These are phyloP conservation scores for Favolaschia claudopus DNA, from an alignment of 768 basidiomycete genomes.

Conservation along the genomic window DNA sequence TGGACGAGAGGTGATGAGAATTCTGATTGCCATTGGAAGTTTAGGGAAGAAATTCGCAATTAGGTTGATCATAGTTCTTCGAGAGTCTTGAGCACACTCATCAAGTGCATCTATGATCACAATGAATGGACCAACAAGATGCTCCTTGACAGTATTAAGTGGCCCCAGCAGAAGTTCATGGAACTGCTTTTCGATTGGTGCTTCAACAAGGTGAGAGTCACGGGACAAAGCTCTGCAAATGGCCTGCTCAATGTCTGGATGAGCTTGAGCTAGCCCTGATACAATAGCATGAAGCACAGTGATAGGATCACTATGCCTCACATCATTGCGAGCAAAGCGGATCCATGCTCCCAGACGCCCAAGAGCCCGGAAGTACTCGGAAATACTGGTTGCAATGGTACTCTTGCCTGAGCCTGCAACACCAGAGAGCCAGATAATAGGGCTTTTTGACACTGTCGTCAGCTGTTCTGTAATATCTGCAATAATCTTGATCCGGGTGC, in stretches of 20 bases:
- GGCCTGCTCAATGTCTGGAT: background rate
- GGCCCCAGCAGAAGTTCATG: background rate
- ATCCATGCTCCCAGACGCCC: slow-evolving; percentile 28
- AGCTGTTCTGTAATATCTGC: slow-evolving; percentile 20
- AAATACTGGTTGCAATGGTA: slow-evolving; percentile 26
- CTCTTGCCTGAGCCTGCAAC: slow-evolving; percentile 31
- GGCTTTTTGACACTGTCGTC: background rate
- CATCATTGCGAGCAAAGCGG: slow-evolving; percentile 23
- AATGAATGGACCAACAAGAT: slow-evolving; percentile 14
- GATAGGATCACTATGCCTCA: slow-evolving; percentile 6
- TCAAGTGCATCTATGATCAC: slow-evolving; percentile 35
- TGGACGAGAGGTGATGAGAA: background rate
- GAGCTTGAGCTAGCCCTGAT: slow-evolving; percentile 2
- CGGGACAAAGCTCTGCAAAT: background rate
- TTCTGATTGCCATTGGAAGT: slow-evolving; percentile 23
- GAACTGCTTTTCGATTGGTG: background rate
- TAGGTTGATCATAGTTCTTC: slow-evolving; percentile 19
- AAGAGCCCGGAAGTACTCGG: slow-evolving; percentile 10
- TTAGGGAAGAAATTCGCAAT: slow-evolving; percentile 13
- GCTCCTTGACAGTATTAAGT: background rate
- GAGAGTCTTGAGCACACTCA: slow-evolving; percentile 25
- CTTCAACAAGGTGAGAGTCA: background rate
- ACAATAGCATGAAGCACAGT: slow-evolving; percentile 19
- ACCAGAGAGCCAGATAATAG: slow-evolving; percentile 31
- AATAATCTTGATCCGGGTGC: slow-evolving; percentile 16